Conservation (phyloP, 2,329 filamentous ascomycete genomes). For the Leptoxyphium fumago region DNA sequence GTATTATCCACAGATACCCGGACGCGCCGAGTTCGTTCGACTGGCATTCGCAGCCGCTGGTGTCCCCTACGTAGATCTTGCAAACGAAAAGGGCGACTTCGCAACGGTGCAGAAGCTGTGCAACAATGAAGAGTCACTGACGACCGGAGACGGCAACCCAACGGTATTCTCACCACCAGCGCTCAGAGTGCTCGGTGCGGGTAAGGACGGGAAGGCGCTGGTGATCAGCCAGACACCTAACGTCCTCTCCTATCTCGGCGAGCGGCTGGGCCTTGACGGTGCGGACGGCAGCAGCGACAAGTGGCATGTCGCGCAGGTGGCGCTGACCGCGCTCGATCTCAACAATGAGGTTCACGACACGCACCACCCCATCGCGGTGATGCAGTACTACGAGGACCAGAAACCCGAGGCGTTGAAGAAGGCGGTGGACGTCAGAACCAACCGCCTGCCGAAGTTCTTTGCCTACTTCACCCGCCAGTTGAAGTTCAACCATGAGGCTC, state of each 20-base stretch:
- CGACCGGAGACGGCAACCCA: conserved; percentile 39
- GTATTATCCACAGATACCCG: conserved; percentile 59
- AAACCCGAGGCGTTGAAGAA: conserved; percentile 48
- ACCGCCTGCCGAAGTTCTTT: conserved; percentile 57
- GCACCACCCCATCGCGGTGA: conserved; percentile 52
- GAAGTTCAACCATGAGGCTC: conserved; percentile 39
- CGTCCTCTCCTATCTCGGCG: conserved; percentile 57
- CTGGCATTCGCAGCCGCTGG: conserved; percentile 56
- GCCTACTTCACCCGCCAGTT: conserved; percentile 56
- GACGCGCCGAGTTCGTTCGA: conserved; percentile 60
- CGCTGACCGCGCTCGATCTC: conserved; percentile 57
- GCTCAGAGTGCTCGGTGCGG: conserved; percentile 37
- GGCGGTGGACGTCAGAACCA: conserved; percentile 42
- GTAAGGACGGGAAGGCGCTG: conserved; percentile 39
- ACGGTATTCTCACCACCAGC: conserved; percentile 54
- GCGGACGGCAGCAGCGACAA: conserved; percentile 37
- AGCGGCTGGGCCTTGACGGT: conserved; percentile 31
- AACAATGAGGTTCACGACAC: conserved; percentile 60
- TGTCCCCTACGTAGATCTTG: conserved; percentile 49
- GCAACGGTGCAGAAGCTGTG: conserved; percentile 35
- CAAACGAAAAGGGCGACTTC: conserved; percentile 38
- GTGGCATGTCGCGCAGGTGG: conserved; percentile 47
- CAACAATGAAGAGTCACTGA: conserved; percentile 17
- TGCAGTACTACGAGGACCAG: conserved; percentile 60
- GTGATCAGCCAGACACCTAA: conserved; percentile 55